Evolutionary conservation across 1,139 yeast species (phyloP), one percentile per base, ranked within the genome.

Genomic region (Taphrina populina): DNA sequence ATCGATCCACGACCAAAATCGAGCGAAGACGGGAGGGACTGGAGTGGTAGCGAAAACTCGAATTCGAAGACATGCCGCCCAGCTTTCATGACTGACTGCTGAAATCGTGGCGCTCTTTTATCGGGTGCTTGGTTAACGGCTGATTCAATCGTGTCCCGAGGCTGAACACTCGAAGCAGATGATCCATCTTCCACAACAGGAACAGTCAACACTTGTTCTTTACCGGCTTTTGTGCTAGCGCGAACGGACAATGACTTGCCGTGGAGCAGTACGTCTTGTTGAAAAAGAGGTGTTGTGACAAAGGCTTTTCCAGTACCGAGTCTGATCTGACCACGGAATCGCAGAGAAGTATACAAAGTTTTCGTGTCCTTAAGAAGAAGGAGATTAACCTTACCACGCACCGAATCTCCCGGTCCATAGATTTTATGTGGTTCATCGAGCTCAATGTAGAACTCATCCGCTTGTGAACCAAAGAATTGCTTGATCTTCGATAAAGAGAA

Each of bases 41-140:
- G 81, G 62, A 76, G 76, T 1, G 96, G 95, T 26, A 88, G 73
- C 62, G 79, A 82, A 43, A 88, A 86, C 52, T 84, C 80, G 65
- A 88, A 88, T 11, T 95, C 95, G 67, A 88, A 88, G 35, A 87
- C 73, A 68, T 88, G 96, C 65, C 86, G 92, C 26, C 96, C 96
- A 62, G 40, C 33, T 20, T 81, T 81, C 44, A 80, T 78, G 23
- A 84, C 24, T 11, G 3, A 17, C 41, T 36, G 32, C 10, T 27
- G 4, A 23, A 34, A n/a, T n/a, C 19, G 2, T 20, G 17, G 20
- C 37, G 17, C 10, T 11, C 37, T 13, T 17, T n/a, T n/a, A 17
- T 23, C 17, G 37, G 19, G 6, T 8, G 43, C 2, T 13, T 27
- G 29, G 10, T 20, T 6, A 27, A 27, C 21, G 10, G 6, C 5